Evolutionary conservation across 2,329 filamentous ascomycete genomes (phyloP).

Genomic region (Neofusicoccum sp.): DNA sequence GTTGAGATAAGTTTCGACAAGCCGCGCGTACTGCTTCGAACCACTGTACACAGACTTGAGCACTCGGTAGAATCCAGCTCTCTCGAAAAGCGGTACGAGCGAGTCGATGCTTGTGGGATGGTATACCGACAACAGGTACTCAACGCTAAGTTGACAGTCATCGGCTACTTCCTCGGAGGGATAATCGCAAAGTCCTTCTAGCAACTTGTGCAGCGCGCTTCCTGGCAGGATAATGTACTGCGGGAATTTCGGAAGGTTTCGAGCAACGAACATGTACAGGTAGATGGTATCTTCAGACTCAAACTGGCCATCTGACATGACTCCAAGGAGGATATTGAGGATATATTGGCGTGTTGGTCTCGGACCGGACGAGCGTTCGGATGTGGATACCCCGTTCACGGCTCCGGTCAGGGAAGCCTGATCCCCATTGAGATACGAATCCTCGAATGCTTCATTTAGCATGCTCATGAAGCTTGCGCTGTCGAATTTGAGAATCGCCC

Average conservation of each 20-base stretch:
- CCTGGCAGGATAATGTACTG: conserved; percentile 92
- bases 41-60: conserved; percentile 83
- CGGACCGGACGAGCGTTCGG: conserved; percentile 32
- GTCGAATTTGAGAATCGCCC: conserved; percentile 84
- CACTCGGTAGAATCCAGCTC: conserved; percentile 86
- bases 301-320: conserved; percentile 81
- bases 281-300: conserved; percentile 83
- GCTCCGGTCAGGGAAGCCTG: conserved; percentile 63
- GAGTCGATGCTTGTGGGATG: conserved; percentile 79
- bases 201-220: conserved; percentile 77
- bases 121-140: conserved; percentile 92
- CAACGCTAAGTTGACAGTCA: conserved; percentile 94
- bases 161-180: conserved; percentile 80
- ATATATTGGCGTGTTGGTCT: conserved; percentile 85
- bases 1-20: conserved; percentile 81
- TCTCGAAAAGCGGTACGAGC: conserved; percentile 75
- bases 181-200: conserved; percentile 82
- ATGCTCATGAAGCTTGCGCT: conserved; percentile 91
- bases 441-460: conserved; percentile 96
- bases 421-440: conserved; percentile 85
- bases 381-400: conserved; percentile 24
- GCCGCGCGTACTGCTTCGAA: conserved; percentile 76
- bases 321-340: conserved; percentile 84
- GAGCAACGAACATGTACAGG: conserved; percentile 96
- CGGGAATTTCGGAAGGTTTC: conserved; percentile 94